Evolutionary conservation across 1,284 basidiomycete genomes (phyloP), one percentile per base, ranked within the genome.

Genomic region (Erythrobasidium hasegawianum): DNA sequence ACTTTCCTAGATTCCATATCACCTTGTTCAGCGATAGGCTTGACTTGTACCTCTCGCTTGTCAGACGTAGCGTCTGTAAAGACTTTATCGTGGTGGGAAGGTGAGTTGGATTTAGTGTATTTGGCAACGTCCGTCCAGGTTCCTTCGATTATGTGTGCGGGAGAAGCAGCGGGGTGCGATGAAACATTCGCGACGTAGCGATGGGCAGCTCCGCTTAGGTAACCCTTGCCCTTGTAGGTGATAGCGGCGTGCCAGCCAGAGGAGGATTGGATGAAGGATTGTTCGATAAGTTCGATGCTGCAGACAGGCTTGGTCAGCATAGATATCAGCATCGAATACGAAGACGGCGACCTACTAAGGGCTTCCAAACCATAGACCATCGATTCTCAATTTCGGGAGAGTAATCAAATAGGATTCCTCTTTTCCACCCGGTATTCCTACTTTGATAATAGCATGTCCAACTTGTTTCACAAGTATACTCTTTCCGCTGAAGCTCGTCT

Each of bases 391-490:
- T 65, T 70, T 71, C 24, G 82, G 95, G 39, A 98, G 83, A 2
- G 94, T 97, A 77, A 98, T 89, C 61, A 97, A 81, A 80, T 90
- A 97, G 69, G 86, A 83, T 75, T 90, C 88, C 68, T 81, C 80
- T 38, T 74, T 75, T 1, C 85, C 85, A 10, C 80, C 79, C 2
- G 85, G 81, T 22, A 86, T 80, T 64, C 83, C 79, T 64, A 96
- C 82, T 13, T 85, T 88, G 47, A 98, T 81, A 29, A 89, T 79
- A 5, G 94, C 94, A 74, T 98, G 95, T 5, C 95, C 95, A 70
- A 97, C 88, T 79, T 98, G 95, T 79, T 90, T 93, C 60, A 98
- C 95, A 45, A 58, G 86, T 78, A 97, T 97, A 69, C 86, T 86
- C 8, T 83, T 81, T 24, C 80, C 80, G 40, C 81, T 81, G 78